These are phyloP conservation scores for Flaveria robusta DNA, from an alignment of 129 eudicot species.

Conservation along the genomic window DNA sequence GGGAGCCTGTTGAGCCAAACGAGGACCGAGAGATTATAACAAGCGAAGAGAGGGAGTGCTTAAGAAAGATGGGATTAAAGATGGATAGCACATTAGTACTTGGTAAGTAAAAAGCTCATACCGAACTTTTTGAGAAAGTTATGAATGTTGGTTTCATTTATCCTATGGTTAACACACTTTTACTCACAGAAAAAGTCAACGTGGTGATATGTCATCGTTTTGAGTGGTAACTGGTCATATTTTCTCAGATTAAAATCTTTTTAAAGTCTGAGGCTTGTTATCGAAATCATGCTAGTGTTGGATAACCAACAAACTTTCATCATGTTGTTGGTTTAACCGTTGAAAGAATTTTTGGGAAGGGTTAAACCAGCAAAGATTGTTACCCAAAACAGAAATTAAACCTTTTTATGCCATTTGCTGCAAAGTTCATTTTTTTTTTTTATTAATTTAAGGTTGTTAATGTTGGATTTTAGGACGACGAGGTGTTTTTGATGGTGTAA, in stretches of 20 bases:
- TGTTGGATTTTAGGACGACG: slow-evolving; percentile 67
- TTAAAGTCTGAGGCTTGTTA: not conserved
- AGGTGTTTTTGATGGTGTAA: slow-evolving; percentile 92
- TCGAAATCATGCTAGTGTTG: not conserved
- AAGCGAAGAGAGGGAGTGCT: slow-evolving; percentile 79
- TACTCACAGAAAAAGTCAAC: not conserved
- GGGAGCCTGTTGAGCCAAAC: slow-evolving; percentile 58
- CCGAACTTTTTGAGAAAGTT: not conserved
- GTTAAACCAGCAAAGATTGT: not conserved
- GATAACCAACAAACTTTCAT: slow-evolving; percentile 2
- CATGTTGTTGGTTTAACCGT: not conserved
- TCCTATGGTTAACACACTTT: not conserved
- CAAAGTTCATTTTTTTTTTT: not conserved
- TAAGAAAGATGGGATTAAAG: slow-evolving; percentile 68
- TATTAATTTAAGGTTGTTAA: not conserved
- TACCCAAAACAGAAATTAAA: slow-evolving; percentile 4
- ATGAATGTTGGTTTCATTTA: not conserved
- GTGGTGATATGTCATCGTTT: not conserved
- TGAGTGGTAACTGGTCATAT: not conserved
- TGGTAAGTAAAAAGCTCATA: slow-evolving; percentile 56
- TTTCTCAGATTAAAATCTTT: not conserved
- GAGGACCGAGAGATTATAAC: slow-evolving; percentile 74
- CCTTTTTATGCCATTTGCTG: not conserved
- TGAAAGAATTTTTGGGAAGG: not conserved
- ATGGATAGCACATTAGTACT: slow-evolving; percentile 74